Conservation (phyloP, 805 yeast species). For the Komagataella mondaviorum region DNA sequence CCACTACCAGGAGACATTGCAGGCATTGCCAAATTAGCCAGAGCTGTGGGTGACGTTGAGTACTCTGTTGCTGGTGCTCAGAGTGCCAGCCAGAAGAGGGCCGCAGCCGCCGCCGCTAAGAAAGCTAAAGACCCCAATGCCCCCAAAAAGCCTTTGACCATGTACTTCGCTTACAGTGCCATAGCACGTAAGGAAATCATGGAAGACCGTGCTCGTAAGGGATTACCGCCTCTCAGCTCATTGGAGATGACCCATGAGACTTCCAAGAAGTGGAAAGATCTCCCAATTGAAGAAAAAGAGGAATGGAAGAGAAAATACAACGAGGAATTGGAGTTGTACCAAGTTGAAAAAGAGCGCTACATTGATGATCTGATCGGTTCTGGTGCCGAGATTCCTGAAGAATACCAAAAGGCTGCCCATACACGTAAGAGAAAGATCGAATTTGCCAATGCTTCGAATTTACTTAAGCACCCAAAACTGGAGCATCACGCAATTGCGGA, state of each 20-base stretch:
- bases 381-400: background rate
- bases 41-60: background rate
- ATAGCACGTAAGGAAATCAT: conserved; percentile 59
- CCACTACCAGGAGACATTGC: background rate
- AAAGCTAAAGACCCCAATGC: conserved; percentile 73
- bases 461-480: background rate
- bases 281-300: conserved; percentile 57
- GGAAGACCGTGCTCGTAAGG: conserved; percentile 47
- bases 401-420: background rate
- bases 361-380: conserved; percentile 16
- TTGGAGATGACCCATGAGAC: conserved; percentile 71
- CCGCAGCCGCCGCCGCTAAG: conserved; percentile 14
- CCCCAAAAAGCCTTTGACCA: conserved; percentile 89
- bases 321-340: conserved; percentile 24
- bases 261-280: conserved; percentile 64
- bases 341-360: conserved; percentile 16
- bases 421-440: background rate
- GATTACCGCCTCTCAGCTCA: conserved; percentile 52
- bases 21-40: background rate
- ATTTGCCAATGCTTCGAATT: background rate
- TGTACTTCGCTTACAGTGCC: conserved; percentile 69
- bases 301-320: conserved; percentile 55
- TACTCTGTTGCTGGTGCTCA: conserved; percentile 1
- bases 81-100: background rate
- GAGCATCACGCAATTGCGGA: background rate